These are phyloP conservation scores for Pseudozyma tsukubaensis DNA, from an alignment of 1,284 basidiomycete species.

Conservation along the genomic window DNA sequence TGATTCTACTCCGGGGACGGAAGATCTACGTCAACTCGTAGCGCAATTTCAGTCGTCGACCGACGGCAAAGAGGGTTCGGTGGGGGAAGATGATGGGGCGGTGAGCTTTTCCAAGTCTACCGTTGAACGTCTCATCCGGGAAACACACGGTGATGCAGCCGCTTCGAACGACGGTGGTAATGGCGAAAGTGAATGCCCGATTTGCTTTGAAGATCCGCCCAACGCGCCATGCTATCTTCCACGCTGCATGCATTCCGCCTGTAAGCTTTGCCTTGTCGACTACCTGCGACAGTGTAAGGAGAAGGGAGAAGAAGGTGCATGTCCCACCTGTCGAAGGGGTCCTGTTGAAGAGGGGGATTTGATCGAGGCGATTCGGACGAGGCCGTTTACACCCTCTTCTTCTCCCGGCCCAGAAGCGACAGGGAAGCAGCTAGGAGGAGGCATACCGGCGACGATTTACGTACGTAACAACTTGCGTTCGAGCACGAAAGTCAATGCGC, in stretches of 20 bases:
- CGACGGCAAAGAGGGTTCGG: slow-evolving; percentile 3
- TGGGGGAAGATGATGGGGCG: background rate
- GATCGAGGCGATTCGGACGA: slow-evolving; percentile 72
- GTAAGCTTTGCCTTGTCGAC: slow-evolving; percentile 83
- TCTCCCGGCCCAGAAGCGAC: background rate
- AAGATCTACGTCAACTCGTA: slow-evolving; percentile 53
- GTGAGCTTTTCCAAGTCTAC: slow-evolving; percentile 36
- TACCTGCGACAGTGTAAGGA: slow-evolving; percentile 77
- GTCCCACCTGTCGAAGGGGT: slow-evolving; percentile 61
- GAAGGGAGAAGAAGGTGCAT: slow-evolving; percentile 74
- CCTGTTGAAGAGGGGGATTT: slow-evolving; percentile 73
- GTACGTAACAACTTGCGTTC: slow-evolving; percentile 82
- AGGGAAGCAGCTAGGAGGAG: background rate
- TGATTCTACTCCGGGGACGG: slow-evolving; percentile 28
- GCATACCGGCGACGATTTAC: slow-evolving; percentile 20
- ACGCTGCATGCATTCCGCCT: slow-evolving; percentile 71
- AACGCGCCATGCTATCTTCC: slow-evolving; percentile 65
- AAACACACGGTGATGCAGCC: slow-evolving; percentile 24
- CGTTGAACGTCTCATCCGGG: slow-evolving; percentile 43
- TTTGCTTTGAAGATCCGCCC: slow-evolving; percentile 67
- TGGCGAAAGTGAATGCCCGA: slow-evolving; percentile 62
- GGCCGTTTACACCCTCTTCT: slow-evolving; percentile 2
- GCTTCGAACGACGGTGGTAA: background rate
- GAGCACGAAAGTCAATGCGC: slow-evolving; percentile 85
- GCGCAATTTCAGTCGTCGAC: slow-evolving; percentile 44